A percentile compares a stretch with the other conserved stretches of the same genome.
Conservation (phyloP, 2,329 filamentous ascomycete genomes). For the Phyllosticta citrichinensis region DNA sequence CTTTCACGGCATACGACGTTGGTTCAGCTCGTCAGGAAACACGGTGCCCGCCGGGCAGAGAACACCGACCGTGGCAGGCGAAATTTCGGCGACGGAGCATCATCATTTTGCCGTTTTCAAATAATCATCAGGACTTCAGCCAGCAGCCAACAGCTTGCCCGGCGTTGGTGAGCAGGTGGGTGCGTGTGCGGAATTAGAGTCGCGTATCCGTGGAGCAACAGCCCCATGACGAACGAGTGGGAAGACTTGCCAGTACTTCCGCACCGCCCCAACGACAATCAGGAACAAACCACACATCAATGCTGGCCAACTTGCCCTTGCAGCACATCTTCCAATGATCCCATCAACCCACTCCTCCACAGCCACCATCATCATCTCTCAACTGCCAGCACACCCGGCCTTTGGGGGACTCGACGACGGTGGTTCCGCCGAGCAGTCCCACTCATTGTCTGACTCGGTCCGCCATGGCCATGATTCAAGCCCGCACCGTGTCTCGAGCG, state of each 20-base stretch:
- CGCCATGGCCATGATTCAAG: not conserved
- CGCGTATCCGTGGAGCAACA: constrained; percentile 5
- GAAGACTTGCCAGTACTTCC: not conserved
- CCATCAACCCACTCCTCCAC: not conserved
- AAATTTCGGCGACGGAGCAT: not conserved
- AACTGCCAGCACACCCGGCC: not conserved
- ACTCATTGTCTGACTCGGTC: not conserved
- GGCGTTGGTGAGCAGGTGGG: constrained; percentile 5
- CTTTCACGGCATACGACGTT: not conserved
- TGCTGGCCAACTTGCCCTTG: constrained; percentile 4
- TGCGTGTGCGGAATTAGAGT: constrained; percentile 1
- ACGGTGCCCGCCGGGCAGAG: not conserved
- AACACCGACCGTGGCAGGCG: not conserved
- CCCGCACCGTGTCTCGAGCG: not conserved
- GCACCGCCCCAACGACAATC: not conserved
- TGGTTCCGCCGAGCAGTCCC: not conserved
- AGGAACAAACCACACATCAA: not conserved
- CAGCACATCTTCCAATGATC: constrained; percentile 2
- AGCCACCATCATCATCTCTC: not conserved
- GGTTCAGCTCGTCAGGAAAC: not conserved
- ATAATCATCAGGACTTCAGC: not conserved
- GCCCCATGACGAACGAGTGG: not conserved
- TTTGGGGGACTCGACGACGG: not conserved
- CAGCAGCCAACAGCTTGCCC: constrained; percentile 1
- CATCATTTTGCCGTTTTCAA: not conserved